Percentiles rank a stretch among this genome's conserved stretches.
These are phyloP conservation scores for Malassezia obtusa DNA, from an alignment of 1,284 basidiomycete genomes.

Conservation along the genomic window DNA sequence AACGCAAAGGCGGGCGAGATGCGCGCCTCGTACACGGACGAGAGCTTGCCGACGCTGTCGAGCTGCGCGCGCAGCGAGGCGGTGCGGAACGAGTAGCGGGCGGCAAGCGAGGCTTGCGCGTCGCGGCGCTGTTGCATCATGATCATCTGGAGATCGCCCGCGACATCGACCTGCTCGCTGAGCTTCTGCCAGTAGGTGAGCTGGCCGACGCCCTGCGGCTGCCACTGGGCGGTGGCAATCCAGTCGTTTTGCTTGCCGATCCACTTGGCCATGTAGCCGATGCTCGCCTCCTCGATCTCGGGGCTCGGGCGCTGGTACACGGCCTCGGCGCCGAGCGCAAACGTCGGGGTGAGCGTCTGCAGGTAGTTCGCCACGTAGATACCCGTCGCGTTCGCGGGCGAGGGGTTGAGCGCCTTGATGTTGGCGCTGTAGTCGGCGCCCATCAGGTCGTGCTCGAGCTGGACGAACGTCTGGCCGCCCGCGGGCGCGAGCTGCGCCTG, in stretches of 20 bases:
- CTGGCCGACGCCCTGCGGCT: constrained; percentile 69
- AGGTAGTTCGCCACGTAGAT: constrained; percentile 88
- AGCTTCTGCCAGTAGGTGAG: constrained; percentile 95
- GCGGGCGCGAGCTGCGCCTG: constrained; percentile 67
- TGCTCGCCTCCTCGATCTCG: constrained; percentile 56
- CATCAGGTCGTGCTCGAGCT: constrained; percentile 87
- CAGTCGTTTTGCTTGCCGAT: constrained; percentile 38
- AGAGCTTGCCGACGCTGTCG: constrained; percentile 60
- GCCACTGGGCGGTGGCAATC: constrained; percentile 83
- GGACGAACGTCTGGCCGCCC: constrained; percentile 51
- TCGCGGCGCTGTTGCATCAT: constrained; percentile 60
- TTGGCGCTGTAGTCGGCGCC: constrained; percentile 81
- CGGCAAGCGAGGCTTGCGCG: constrained; percentile 81
- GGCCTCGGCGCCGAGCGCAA: constrained; percentile 84
- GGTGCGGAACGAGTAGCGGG: constrained; percentile 92
- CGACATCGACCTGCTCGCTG: constrained; percentile 95
- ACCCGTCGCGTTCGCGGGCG: constrained; percentile 72
- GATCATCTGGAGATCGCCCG: constrained; percentile 79
- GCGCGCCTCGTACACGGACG: constrained; percentile 85
- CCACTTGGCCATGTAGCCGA: constrained; percentile 78
- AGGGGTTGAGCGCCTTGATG: constrained; percentile 85
- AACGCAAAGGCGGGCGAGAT: constrained; percentile 92
- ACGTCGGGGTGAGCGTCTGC: constrained; percentile 83
- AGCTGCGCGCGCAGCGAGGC: constrained; percentile 54
- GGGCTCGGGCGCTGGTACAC: constrained; percentile 65